These are phyloP conservation scores for Fusarium mexicanum DNA, from an alignment of 2,329 filamentous ascomycete species.

Conservation along the genomic window DNA sequence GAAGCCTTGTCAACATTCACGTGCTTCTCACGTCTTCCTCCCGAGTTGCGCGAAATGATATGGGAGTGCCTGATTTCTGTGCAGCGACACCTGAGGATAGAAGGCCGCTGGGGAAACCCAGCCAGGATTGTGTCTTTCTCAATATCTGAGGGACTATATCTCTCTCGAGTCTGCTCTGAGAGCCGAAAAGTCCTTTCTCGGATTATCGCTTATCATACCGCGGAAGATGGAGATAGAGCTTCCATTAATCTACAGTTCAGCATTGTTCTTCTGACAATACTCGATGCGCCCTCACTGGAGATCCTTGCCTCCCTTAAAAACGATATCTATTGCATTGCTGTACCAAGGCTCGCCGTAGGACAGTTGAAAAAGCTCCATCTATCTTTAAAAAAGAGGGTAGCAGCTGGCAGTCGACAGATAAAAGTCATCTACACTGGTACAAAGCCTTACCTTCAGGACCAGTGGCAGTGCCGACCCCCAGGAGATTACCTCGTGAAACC, in stretches of 20 bases:
- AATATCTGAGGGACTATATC: fast-evolving
- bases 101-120: fast-evolving
- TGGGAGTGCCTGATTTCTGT: not conserved
- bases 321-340: not conserved
- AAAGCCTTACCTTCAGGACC: no score
- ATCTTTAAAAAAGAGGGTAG: not conserved
- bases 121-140: not conserved
- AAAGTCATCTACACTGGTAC: not conserved
- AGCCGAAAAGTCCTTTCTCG: not conserved
- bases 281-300: not conserved
- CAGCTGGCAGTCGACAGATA: not conserved
- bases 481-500: no score
- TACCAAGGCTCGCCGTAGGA: fast-evolving
- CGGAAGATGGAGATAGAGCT: not conserved
- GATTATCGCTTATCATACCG: not conserved
- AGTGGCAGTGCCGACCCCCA: fast-evolving
- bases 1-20: not conserved
- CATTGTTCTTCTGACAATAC: not conserved
- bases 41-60: not conserved
- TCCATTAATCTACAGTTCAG: fast-evolving
- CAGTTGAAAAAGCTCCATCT: not conserved
- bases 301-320: not conserved
- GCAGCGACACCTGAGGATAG: not conserved
- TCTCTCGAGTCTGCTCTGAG: not conserved
- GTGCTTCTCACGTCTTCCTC: not conserved